Conservation (phyloP, 139 green algal genomes). For the Chlorella sp. region DNA sequence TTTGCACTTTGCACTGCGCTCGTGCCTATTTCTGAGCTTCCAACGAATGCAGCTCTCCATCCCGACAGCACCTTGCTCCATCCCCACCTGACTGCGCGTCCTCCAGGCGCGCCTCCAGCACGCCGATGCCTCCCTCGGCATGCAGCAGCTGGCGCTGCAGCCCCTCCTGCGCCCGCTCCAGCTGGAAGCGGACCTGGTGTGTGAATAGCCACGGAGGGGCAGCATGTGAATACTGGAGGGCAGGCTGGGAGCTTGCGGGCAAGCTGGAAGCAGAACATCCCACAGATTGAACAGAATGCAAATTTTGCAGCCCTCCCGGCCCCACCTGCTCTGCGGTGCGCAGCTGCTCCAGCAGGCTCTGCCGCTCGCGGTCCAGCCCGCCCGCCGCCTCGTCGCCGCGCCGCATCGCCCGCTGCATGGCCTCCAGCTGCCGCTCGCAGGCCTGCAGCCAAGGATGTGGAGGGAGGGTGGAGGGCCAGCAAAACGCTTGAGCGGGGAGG, state of each 20-base stretch:
- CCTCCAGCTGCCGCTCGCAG: constrained; percentile 76
- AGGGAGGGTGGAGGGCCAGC: too few species aligned
- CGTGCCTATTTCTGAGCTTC: not conserved
- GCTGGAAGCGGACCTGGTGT: constrained; percentile 67
- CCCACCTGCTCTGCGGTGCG: constrained; percentile 67
- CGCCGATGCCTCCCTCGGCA: constrained; percentile 56
- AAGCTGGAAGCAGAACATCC: too few species aligned
- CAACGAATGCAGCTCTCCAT: not conserved
- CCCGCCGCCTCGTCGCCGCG: constrained; percentile 52
- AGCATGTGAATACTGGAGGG: too few species aligned
- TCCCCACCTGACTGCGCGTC: constrained; percentile 47
- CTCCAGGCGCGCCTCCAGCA: constrained; percentile 48
- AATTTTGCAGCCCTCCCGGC: not conserved
- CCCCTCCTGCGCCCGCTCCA: constrained; percentile 72
- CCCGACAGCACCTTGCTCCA: not conserved
- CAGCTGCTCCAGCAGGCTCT: constrained; percentile 70
- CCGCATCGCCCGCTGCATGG: constrained; percentile 61
- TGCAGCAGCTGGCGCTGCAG: constrained; percentile 72
- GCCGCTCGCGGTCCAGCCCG: constrained; percentile 56
- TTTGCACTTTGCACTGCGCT: not conserved
- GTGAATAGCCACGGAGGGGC: too few species aligned
- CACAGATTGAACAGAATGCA: too few species aligned
- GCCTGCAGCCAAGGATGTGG: constrained; percentile 36
- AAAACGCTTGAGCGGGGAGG: too few species aligned
- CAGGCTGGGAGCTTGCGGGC: too few species aligned